Percentiles rank a stretch among this genome's conserved stretches.
These are phyloP conservation scores for Carex littledalei DNA, from an alignment of 176 grass and related monocot genomes.

Conservation along the genomic window DNA sequence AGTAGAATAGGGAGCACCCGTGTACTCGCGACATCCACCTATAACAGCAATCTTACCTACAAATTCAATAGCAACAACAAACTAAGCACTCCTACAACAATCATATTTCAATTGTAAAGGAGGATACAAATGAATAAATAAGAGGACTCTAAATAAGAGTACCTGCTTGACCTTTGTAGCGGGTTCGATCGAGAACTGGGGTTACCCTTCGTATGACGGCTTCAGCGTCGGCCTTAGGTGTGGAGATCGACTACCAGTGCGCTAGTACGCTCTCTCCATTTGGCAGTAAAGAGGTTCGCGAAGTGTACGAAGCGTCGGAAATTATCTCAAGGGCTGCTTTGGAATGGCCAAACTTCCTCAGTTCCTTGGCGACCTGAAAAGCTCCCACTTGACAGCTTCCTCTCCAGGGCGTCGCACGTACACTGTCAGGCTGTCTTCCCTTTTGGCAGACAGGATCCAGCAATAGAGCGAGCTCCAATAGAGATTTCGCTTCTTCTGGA, in stretches of 20 bases:
- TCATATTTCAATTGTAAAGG: neutral
- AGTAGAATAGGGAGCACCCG: conserved; percentile 89
- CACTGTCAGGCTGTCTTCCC: too few relatives aligned
- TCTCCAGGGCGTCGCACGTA: too few relatives aligned
- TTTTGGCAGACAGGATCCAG: too few relatives aligned
- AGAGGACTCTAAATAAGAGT: too few relatives aligned
- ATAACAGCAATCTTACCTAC: conserved; percentile 86
- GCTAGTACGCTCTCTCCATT: conserved; percentile 29
- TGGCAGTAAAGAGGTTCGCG: neutral
- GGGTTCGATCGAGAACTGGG: conserved; percentile 47
- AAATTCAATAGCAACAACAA: neutral
- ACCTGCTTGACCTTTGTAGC: conserved; percentile 87
- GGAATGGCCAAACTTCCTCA: too few relatives aligned
- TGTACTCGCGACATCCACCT: conserved; percentile 95
- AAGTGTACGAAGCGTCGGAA: neutral
- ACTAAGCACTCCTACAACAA: neutral
- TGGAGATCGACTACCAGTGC: too few relatives aligned
- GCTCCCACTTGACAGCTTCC: too few relatives aligned
- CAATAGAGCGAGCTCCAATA: too few relatives aligned
- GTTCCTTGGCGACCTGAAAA: too few relatives aligned
- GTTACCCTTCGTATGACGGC: conserved; percentile 51
- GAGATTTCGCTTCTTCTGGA: too few relatives aligned
- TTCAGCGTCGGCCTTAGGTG: too few relatives aligned
- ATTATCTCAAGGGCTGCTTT: neutral
- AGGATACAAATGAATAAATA: neutral